Percentiles rank a stretch among this genome's conserved stretches.
Conservation (phyloP, 2,329 filamentous ascomycete genomes). For the Ophiostoma piceae region DNA sequence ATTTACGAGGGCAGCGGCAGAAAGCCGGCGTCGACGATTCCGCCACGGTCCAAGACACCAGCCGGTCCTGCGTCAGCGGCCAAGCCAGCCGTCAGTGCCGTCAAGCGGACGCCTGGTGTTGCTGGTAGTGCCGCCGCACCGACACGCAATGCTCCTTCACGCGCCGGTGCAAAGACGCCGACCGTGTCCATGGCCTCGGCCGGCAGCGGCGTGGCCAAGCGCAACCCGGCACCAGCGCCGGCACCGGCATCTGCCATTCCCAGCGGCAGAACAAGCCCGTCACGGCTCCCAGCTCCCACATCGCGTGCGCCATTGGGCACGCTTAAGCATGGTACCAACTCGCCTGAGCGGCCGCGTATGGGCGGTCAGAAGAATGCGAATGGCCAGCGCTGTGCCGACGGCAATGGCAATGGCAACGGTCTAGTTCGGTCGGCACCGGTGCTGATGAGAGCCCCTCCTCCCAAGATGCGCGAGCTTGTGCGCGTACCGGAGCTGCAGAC, state of each 20-base stretch:
- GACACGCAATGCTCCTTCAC: conserved; percentile 32
- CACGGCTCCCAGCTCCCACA: conserved; percentile 53
- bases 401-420: conserved; percentile 39
- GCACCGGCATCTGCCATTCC: conserved; percentile 28
- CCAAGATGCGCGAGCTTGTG: conserved; percentile 81
- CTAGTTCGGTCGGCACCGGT: conserved; percentile 52
- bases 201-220: conserved; percentile 32
- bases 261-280: conserved; percentile 49
- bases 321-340: conserved; percentile 68
- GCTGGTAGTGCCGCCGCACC: conserved; percentile 3
- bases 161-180: conserved; percentile 51
- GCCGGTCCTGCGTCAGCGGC: conserved; percentile 44
- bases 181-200: conserved; percentile 46
- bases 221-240: conserved; percentile 31
- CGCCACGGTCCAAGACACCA: conserved; percentile 66
- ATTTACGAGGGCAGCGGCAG: conserved; percentile 53
- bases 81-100: conserved; percentile 18
- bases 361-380: conserved; percentile 35
- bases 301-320: conserved; percentile 61
- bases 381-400: conserved; percentile 27
- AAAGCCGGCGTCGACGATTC: conserved; percentile 41
- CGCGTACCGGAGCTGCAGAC: conserved; percentile 49
- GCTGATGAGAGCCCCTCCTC: conserved; percentile 64
- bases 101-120: conserved; percentile 27
- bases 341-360: conserved; percentile 63